phyloP scores from a whole-genome alignment of 169 alveolate genomes.

The Babesia bovis region DNA sequence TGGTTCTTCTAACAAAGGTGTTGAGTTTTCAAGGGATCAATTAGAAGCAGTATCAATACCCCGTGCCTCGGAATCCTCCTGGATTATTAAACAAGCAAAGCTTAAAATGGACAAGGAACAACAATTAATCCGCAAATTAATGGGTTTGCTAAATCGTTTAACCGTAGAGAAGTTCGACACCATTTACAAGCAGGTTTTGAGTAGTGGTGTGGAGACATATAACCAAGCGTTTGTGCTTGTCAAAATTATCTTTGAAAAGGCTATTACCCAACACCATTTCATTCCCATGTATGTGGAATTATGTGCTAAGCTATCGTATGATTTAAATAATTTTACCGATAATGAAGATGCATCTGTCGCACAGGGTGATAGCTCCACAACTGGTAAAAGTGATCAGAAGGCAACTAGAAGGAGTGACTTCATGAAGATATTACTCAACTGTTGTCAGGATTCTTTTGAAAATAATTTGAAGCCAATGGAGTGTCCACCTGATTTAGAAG shows the following conservation, averaged over 20 bases:
- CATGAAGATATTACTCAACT: constrained; percentile 77
- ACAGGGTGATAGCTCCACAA: background rate
- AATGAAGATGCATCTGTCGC: constrained; percentile 9
- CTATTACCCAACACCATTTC: constrained; percentile 85
- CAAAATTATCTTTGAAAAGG: constrained; percentile 79
- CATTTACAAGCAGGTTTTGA: constrained; percentile 69
- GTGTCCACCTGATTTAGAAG: constrained; percentile 78
- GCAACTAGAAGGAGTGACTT: constrained; percentile 50
- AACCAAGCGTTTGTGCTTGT: constrained; percentile 72
- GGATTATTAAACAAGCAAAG: constrained; percentile 72
- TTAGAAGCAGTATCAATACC: constrained; percentile 32
- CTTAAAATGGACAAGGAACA: constrained; percentile 70
- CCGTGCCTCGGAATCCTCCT: constrained; percentile 69
- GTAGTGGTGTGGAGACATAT: constrained; percentile 69
- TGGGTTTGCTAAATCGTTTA: constrained; percentile 75
- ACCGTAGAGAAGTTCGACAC: constrained; percentile 78
- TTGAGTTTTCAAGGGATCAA: constrained; percentile 59
- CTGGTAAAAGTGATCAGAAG: constrained; percentile 42
- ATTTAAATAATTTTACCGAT: constrained; percentile 65
- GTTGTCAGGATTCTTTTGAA: constrained; percentile 82
- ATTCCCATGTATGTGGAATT: constrained; percentile 85
- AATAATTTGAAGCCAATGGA: constrained; percentile 80
- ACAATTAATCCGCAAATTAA: constrained; percentile 68
- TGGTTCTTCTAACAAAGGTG: background rate
- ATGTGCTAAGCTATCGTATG: constrained; percentile 78